Conservation (phyloP, 768 basidiomycete genomes). For the Phaeotremella skinneri region DNA sequence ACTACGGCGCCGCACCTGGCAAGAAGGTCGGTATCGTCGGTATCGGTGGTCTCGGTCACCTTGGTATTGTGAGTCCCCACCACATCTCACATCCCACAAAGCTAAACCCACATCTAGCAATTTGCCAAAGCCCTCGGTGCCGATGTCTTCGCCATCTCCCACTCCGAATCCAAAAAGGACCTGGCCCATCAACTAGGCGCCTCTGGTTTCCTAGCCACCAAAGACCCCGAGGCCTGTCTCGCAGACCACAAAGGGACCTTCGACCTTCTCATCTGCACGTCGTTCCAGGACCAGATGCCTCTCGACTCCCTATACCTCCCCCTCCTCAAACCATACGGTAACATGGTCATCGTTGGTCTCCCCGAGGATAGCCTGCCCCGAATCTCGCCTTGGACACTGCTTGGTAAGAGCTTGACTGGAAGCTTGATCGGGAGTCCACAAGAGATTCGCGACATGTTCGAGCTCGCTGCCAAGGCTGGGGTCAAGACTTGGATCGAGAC, state of each 20-base stretch:
- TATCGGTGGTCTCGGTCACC: constrained; percentile 40
- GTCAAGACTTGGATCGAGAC: constrained; percentile 27
- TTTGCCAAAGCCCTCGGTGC: constrained; percentile 61
- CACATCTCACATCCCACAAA: neutral
- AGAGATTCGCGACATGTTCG: constrained; percentile 34
- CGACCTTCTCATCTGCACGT: constrained; percentile 54
- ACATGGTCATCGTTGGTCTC: constrained; percentile 44
- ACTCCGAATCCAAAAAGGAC: constrained; percentile 58
- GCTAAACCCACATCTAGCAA: too few relatives aligned
- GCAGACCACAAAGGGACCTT: constrained; percentile 47
- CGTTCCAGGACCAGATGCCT: constrained; percentile 42
- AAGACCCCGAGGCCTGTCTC: constrained; percentile 46
- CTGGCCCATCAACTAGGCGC: constrained; percentile 64
- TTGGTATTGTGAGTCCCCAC: constrained; percentile 6
- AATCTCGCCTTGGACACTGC: constrained; percentile 36
- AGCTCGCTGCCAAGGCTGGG: constrained; percentile 26
- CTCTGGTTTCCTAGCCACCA: constrained; percentile 58
- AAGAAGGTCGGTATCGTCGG: constrained; percentile 49
- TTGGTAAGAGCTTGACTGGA: constrained; percentile 28
- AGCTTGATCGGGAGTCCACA: constrained; percentile 37
- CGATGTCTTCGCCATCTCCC: constrained; percentile 62
- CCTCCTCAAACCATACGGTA: constrained; percentile 40
- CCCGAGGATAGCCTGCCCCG: constrained; percentile 53
- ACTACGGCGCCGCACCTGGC: constrained; percentile 45
- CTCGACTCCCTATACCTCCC: constrained; percentile 30